These are phyloP conservation scores for Isatis tinctoria DNA, from an alignment of 345 rosid genomes.

Conservation along the genomic window DNA sequence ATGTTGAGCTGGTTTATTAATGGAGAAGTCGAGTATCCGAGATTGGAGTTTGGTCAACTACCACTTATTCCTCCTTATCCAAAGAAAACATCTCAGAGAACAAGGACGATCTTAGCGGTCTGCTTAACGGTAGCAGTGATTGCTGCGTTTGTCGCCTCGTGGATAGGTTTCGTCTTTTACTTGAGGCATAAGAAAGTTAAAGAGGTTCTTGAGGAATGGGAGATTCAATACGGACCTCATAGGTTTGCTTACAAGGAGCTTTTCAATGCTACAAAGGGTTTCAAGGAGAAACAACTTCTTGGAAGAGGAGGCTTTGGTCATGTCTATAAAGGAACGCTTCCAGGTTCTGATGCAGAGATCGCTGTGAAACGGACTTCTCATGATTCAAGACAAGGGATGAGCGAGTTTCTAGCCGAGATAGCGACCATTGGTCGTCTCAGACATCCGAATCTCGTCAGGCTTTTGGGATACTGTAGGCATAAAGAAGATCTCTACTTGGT, in stretches of 20 bases:
- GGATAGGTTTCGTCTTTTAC: conserved; percentile 17
- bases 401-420: conserved; percentile 50
- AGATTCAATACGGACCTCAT: conserved; percentile 46
- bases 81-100: conserved; percentile 17
- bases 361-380: conserved; percentile 58
- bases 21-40: conserved; percentile 33
- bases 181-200: conserved; percentile 33
- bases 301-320: conserved; percentile 56
- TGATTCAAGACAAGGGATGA: conserved; percentile 49
- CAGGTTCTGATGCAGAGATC: conserved; percentile 34
- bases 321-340: conserved; percentile 50
- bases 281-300: conserved; percentile 41
- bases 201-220: conserved; percentile 49
- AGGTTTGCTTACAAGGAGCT: conserved; percentile 48
- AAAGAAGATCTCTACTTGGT: conserved; percentile 41
- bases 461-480: conserved; percentile 42
- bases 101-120: conserved; percentile 23
- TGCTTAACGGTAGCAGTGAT: conserved; percentile 10
- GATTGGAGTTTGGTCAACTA: conserved; percentile 2
- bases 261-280: conserved; percentile 41
- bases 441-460: conserved; percentile 39
- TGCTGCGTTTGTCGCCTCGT: conserved; percentile 10
- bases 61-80: conserved; percentile 58
- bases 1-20: conserved; percentile 50
- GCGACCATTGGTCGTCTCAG: conserved; percentile 39